A percentile compares a stretch with the other conserved stretches of the same genome.
Conservation (phyloP, 768 basidiomycete genomes). For the Cyclocybe cylindracea region DNA sequence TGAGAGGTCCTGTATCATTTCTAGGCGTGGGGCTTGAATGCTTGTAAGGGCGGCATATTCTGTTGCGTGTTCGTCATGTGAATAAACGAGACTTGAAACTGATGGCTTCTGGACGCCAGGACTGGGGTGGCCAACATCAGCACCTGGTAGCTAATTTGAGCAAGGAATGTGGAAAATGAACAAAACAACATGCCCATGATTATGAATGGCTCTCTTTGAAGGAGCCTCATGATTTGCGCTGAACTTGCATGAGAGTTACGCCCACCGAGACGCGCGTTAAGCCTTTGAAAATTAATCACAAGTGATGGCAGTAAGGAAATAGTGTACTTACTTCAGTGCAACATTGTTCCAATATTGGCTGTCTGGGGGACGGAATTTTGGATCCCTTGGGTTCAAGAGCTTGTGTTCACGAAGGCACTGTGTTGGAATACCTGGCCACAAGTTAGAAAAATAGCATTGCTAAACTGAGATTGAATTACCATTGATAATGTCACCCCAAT, state of each 20-base stretch:
- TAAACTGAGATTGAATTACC: constrained; percentile 15
- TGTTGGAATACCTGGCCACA: constrained; percentile 36
- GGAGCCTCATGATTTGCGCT: constrained; percentile 20
- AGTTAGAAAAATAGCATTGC: constrained; percentile 3
- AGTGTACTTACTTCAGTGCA: constrained; percentile 45
- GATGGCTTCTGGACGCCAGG: constrained; percentile 57
- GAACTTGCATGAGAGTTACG: constrained; percentile 38
- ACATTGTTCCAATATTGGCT: constrained; percentile 61
- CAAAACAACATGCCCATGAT: constrained; percentile 33
- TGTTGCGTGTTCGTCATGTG: constrained; percentile 44
- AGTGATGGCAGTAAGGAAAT: background rate
- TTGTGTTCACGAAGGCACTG: constrained; percentile 45
- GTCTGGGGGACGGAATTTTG: constrained; percentile 4
- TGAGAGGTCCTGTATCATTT: constrained; percentile 45
- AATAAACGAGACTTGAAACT: constrained; percentile 59
- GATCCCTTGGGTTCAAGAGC: constrained; percentile 15
- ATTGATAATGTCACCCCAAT: constrained; percentile 49
- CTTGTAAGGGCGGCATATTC: constrained; percentile 44
- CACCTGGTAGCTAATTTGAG: constrained; percentile 33
- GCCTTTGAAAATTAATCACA: constrained; percentile 25
- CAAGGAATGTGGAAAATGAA: background rate
- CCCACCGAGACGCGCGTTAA: constrained; percentile 59
- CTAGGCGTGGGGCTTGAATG: constrained; percentile 48
- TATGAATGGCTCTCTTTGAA: constrained; percentile 33
- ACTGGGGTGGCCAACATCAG: constrained; percentile 64